Evolutionary conservation across 106 monocot genomes (phyloP).

Genomic region (Cymbidium sinense): DNA sequence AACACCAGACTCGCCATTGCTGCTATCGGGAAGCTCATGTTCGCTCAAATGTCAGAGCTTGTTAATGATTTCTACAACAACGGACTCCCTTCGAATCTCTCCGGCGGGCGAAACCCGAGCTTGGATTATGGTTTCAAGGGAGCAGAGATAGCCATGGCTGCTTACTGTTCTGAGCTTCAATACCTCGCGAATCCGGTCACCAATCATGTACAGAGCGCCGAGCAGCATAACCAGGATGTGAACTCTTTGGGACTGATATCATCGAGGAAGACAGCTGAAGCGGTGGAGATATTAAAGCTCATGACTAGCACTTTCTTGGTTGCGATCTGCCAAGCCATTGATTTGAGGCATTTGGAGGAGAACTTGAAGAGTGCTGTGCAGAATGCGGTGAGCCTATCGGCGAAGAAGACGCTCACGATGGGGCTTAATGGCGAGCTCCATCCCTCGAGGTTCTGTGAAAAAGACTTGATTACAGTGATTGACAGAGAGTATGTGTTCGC

Average conservation of each 20-base stretch:
- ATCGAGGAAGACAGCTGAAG: constrained; percentile 86
- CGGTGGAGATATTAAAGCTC: constrained; percentile 85
- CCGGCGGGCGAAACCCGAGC: constrained; percentile 84
- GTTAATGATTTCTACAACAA: constrained; percentile 97
- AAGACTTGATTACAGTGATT: constrained; percentile 69
- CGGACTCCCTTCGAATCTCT: constrained; percentile 79
- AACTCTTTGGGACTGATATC: constrained; percentile 97
- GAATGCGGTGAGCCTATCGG: constrained; percentile 59
- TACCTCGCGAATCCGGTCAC: constrained; percentile 93
- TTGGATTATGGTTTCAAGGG: constrained; percentile 98
- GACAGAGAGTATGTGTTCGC: constrained; percentile 78
- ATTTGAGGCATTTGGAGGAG: constrained; percentile 86
- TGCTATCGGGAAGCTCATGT: constrained; percentile 95
- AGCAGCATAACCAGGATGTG: constrained; percentile 99
- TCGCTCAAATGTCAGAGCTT: constrained; percentile 92
- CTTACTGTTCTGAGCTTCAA: constrained; percentile 98
- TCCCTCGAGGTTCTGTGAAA: constrained; percentile 86
- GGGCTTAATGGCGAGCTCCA: constrained; percentile 70
- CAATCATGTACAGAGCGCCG: constrained; percentile 97
- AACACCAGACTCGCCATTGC: constrained; percentile 79
- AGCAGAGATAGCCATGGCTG: constrained; percentile 95
- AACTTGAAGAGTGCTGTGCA: constrained; percentile 70
- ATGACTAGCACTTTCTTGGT: constrained; percentile 86
- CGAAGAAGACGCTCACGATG: constrained; percentile 62
- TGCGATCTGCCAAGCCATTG: constrained; percentile 85